Evolutionary conservation across 2,329 filamentous ascomycete species (phyloP).

Genomic region (Neofusicoccum cordaticola): DNA sequence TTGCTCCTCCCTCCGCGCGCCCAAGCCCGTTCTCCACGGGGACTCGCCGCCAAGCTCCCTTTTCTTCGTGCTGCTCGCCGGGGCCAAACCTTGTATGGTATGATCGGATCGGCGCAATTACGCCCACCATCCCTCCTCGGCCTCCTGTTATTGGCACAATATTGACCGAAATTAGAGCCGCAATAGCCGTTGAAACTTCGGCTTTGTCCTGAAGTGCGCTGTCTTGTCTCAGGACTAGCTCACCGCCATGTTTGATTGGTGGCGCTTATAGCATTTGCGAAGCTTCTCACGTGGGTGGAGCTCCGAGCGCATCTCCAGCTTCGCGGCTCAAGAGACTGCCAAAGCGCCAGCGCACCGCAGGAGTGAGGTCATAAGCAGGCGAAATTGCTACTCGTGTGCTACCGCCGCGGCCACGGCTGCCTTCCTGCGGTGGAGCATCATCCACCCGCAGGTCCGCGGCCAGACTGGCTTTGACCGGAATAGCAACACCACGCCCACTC

Average conservation of each 20-base stretch:
- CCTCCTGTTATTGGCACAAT: slow-evolving; percentile 7
- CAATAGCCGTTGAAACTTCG: slow-evolving; percentile 15
- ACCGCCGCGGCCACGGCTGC: neutral
- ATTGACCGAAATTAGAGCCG: slow-evolving; percentile 16
- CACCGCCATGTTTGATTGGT: slow-evolving; percentile 13
- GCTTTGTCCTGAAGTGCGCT: neutral
- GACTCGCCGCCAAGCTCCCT: neutral
- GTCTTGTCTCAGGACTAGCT: slow-evolving; percentile 14
- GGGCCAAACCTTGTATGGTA: slow-evolving; percentile 5
- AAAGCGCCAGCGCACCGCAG: neutral
- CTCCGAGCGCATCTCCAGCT: neutral
- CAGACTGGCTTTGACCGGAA: neutral
- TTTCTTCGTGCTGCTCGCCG: neutral
- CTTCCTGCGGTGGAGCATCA: neutral
- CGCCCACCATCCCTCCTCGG: neutral
- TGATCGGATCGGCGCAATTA: slow-evolving; percentile 15
- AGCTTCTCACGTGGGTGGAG: slow-evolving; percentile 6
- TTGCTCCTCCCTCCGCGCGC: neutral
- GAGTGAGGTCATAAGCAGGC: slow-evolving; percentile 7
- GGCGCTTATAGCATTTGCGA: slow-evolving; percentile 1
- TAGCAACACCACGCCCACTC: slow-evolving; percentile 8
- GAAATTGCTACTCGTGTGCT: slow-evolving; percentile 10
- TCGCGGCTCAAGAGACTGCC: neutral
- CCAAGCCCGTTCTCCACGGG: neutral
- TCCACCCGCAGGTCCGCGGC: neutral